Base-by-base conservation (phyloP, 2,329 filamentous ascomycete species). In the Pleomassaria siparia region DNA sequence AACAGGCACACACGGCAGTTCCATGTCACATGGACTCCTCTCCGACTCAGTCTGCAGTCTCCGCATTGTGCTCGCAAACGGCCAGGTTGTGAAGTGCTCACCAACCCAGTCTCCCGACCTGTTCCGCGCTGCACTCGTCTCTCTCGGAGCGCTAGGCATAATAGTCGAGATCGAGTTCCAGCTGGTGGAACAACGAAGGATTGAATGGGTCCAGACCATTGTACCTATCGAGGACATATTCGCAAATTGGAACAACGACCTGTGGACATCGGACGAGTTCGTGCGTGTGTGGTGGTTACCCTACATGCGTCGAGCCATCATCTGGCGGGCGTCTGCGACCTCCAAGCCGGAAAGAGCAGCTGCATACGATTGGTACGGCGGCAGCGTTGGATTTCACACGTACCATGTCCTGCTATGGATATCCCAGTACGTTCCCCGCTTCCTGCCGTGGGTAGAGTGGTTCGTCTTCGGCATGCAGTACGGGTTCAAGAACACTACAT, bases 391-490 rank as follows among this genome's bases (percentile, higher is more conserved):
- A 29, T 95, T 91, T 68, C 86, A 94, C 62, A 79, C 95, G 49
- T 97, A 99, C 68, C 92, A 97, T 67, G 91, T 92, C 66, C 79
- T 97, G 35, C 84, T 99, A 5, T 92, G 87, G 62, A 68, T 94
- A 9, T 83, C 87, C 2, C 88, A 91, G 51, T 89, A 84, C 60
- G 70, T 91, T 15, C 94, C 94, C 1, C 80, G 83, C 37, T 80
- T 95, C 46, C 77, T 96, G 5, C 94, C 92, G 0, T 89, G 85
- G 82, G 82, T 97, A 26, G 94, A 99, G 72, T 94, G 91, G 88
- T 92, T 96, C 68, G 88, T 97, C 46, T 96, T 96, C 62, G 91
- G 91, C 59, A 90, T 97, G 88, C 91, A 97, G 71, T 97, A 96
- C 69, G 92, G 92, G 43, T 96, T 96, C 78, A 77, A 77, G 26